Evolutionary conservation across 768 basidiomycete genomes (phyloP).

Genomic region (Tulasnella calospora): DNA sequence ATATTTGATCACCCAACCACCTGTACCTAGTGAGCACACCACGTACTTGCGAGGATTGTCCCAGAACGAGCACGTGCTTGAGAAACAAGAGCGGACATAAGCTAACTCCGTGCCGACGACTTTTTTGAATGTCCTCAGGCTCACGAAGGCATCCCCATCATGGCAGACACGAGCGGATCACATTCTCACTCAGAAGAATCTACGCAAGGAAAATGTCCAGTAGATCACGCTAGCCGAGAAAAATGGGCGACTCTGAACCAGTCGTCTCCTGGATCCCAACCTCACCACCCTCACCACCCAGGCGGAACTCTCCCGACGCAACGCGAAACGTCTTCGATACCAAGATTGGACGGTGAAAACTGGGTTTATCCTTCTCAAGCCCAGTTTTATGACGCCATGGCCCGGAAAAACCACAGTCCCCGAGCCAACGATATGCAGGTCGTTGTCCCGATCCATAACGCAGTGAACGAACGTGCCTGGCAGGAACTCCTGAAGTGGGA

Average conservation of each 20-base stretch:
- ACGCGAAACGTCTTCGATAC: constrained; percentile 85
- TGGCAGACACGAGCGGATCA: background rate
- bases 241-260: constrained; percentile 39
- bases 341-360: constrained; percentile 53
- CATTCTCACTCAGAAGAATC: constrained; percentile 17
- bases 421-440: constrained; percentile 86
- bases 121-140: background rate
- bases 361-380: constrained; percentile 99
- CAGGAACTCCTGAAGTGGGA: constrained; percentile 79
- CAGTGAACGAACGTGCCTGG: constrained; percentile 95
- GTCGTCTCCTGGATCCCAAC: background rate
- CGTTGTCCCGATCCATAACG: constrained; percentile 97
- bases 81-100: background rate
- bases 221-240: constrained; percentile 53
- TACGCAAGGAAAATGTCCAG: constrained; percentile 51
- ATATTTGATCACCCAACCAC: no score
- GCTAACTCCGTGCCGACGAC: background rate
- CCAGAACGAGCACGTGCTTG: background rate
- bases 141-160: background rate
- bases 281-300: background rate
- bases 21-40: no score
- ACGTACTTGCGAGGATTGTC: background rate
- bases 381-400: constrained; percentile 98
- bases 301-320: constrained; percentile 51
- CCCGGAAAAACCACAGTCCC: constrained; percentile 88